These are phyloP conservation scores for Aethionema arabicum DNA, from an alignment of 345 rosid species.

Conservation along the genomic window DNA sequence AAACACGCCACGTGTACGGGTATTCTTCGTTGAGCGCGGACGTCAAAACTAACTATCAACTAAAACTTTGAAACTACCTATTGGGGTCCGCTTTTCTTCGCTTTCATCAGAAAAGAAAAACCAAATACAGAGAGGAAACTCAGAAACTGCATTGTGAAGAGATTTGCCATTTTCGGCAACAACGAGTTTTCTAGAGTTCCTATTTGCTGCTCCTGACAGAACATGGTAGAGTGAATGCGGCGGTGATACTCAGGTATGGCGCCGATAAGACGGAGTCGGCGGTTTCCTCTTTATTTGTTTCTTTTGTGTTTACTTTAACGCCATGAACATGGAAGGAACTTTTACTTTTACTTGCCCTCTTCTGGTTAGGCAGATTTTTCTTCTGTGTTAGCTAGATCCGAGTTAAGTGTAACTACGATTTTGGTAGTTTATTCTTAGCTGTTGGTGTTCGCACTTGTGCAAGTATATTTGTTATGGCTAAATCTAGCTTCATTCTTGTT, in stretches of 20 bases:
- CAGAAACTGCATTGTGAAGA: neutral
- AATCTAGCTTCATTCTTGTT: too few species aligned
- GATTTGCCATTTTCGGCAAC: constrained; percentile 27
- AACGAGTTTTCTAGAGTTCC: constrained; percentile 30
- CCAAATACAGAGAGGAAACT: constrained; percentile 12
- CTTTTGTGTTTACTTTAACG: constrained; percentile 15
- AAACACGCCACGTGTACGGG: constrained; percentile 37
- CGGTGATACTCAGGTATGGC: constrained; percentile 31
- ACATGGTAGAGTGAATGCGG: constrained; percentile 2
- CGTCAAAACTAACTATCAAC: constrained; percentile 52
- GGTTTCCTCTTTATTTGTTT: constrained; percentile 13
- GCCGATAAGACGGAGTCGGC: constrained; percentile 6
- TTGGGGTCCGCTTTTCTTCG: constrained; percentile 41
- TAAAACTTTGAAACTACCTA: constrained; percentile 39
- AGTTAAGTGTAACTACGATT: constrained; percentile 1
- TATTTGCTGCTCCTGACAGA: constrained; percentile 9
- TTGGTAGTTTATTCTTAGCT: constrained; percentile 10
- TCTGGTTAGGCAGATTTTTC: neutral
- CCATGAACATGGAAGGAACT: neutral
- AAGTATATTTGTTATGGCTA: too few species aligned
- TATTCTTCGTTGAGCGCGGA: constrained; percentile 38
- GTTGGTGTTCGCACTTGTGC: too few species aligned
- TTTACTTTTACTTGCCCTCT: neutral
- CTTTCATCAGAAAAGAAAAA: constrained; percentile 6
- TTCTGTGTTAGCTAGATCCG: constrained; percentile 19